Evolutionary conservation across 108 stramenopile species (phyloP).

Genomic region (Phaeodactylum tricornutum): DNA sequence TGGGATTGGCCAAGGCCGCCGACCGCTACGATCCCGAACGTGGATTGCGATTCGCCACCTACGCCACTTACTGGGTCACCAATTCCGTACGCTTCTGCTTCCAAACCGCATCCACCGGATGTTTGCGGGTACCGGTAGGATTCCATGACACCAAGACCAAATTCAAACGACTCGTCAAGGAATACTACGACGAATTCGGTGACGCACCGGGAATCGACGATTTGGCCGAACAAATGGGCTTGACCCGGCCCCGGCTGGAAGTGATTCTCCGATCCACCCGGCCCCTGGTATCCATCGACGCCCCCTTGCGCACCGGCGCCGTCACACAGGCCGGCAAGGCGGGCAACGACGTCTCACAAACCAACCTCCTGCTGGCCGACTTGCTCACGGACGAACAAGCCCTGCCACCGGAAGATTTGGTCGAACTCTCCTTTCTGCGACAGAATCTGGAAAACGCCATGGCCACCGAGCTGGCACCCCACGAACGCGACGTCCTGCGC

Average conservation of each 20-base stretch:
- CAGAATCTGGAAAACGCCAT: slow-evolving; percentile 75
- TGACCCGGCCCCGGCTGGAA: slow-evolving; percentile 33
- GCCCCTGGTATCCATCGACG: slow-evolving; percentile 43
- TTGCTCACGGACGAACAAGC: slow-evolving; percentile 18
- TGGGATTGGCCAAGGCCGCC: slow-evolving; percentile 67
- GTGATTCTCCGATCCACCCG: slow-evolving; percentile 48
- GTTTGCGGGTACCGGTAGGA: slow-evolving; percentile 45
- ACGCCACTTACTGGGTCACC: slow-evolving; percentile 80
- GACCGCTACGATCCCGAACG: slow-evolving; percentile 66
- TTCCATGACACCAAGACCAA: slow-evolving; percentile 38
- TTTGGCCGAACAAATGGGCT: slow-evolving; percentile 38
- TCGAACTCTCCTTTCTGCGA: slow-evolving; percentile 66
- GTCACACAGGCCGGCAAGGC: slow-evolving; percentile 36
- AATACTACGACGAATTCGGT: slow-evolving; percentile 17
- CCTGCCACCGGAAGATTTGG: slow-evolving; percentile 48
- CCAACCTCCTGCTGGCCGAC: slow-evolving; percentile 9
- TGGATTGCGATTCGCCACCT: slow-evolving; percentile 66
- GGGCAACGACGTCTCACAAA: slow-evolving; percentile 30
- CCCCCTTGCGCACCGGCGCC: slow-evolving; percentile 17
- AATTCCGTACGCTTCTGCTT: slow-evolving; percentile 55
- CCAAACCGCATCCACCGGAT: slow-evolving; percentile 41
- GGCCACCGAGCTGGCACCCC: slow-evolving; percentile 66
- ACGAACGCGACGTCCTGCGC: slow-evolving; percentile 72
- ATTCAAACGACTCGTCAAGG: slow-evolving; percentile 44
- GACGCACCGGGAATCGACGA: slow-evolving; percentile 23